phyloP scores from a whole-genome alignment of 2,329 filamentous ascomycete genomes.

The Paradendryphiella salina region DNA sequence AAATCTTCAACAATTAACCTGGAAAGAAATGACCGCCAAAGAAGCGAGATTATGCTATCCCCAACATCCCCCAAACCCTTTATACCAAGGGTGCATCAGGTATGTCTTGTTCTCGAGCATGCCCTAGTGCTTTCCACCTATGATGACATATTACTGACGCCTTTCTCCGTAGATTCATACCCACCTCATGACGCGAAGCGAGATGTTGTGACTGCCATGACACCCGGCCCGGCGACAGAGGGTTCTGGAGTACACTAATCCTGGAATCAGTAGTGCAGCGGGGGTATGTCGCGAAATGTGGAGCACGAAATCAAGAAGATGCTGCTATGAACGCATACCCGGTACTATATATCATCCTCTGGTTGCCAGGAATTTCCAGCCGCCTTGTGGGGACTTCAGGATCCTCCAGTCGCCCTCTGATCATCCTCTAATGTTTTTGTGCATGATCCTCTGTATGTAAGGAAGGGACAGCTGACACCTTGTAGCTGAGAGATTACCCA shows the following conservation, averaged over 20 bases:
- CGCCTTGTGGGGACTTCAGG: constrained; percentile 26
- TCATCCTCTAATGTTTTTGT: constrained; percentile 22
- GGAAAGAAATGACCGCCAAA: background rate
- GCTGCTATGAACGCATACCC: constrained; percentile 44
- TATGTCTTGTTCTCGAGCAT: background rate
- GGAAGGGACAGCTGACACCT: too few species aligned
- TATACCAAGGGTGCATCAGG: background rate
- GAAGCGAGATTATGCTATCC: background rate
- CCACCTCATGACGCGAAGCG: background rate
- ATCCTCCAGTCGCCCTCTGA: constrained; percentile 5
- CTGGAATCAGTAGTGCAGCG: background rate
- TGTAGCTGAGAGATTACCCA: too few species aligned
- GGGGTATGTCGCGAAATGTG: background rate
- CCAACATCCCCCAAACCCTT: background rate
- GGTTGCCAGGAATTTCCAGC: constrained; percentile 39
- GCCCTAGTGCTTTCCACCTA: too few species aligned
- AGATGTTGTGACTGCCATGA: background rate
- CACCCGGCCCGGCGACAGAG: background rate
- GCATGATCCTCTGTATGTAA: too few species aligned
- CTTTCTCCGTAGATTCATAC: background rate
- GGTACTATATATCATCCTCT: constrained; percentile 40
- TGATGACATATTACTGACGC: background rate
- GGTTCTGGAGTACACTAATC: background rate
- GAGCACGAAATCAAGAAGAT: constrained; percentile 33
- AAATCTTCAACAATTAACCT: background rate